A percentile compares a stretch with the other conserved stretches of the same genome.
Evolutionary conservation across 2,329 filamentous ascomycete species (phyloP).

Genomic region (Xylaria sp.): DNA sequence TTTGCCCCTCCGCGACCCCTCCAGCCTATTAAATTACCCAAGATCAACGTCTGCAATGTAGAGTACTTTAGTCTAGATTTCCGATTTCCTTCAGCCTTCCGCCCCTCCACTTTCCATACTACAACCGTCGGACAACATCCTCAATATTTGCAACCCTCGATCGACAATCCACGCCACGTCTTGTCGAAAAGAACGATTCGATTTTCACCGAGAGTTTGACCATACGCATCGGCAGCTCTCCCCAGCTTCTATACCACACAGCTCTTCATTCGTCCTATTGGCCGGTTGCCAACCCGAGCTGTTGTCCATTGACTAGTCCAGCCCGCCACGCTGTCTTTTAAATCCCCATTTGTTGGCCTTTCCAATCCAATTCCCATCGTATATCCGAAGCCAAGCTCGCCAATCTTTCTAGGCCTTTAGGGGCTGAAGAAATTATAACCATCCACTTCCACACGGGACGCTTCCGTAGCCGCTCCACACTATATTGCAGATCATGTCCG

Average conservation of each 20-base stretch:
- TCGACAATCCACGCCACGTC: conserved; percentile 1
- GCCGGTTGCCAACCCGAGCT: conserved; percentile 18
- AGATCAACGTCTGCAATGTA: neutral
- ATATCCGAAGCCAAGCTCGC: neutral
- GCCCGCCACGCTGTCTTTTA: conserved; percentile 9
- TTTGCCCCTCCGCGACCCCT: conserved; percentile 12
- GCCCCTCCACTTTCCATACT: conserved; percentile 19
- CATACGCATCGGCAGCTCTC: neutral
- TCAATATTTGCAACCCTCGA: conserved; percentile 5
- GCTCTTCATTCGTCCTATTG: conserved; percentile 15
- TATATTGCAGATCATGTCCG: conserved; percentile 56
- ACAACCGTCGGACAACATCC: conserved; percentile 9
- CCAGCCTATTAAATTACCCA: conserved; percentile 13
- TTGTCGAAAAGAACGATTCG: neutral
- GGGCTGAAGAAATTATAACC: neutral
- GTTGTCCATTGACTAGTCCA: conserved; percentile 22
- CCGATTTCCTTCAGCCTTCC: conserved; percentile 28
- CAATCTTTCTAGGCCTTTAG: neutral
- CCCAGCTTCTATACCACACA: conserved; percentile 4
- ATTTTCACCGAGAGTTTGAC: neutral
- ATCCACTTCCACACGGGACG: neutral
- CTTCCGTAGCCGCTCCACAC: conserved; percentile 12
- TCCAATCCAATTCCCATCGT: conserved; percentile 3
- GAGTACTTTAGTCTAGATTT: conserved; percentile 14
- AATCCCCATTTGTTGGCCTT: neutral